These are phyloP conservation scores for Candida ficus DNA, from an alignment of 805 yeast species.

Conservation along the genomic window DNA sequence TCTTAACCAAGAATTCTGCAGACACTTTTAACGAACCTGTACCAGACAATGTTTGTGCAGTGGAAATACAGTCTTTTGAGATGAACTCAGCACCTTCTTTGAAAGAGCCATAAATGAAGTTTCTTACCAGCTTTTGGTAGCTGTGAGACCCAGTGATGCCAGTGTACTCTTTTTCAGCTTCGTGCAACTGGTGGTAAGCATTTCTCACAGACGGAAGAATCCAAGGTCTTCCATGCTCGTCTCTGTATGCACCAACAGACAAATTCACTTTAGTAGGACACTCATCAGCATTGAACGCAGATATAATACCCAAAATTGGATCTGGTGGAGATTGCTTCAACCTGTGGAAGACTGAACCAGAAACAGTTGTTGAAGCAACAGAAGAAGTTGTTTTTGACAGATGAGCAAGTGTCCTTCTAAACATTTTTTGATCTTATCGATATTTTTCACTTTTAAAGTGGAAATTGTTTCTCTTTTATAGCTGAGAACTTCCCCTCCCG, in stretches of 20 bases:
- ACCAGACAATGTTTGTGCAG: constrained; percentile 89
- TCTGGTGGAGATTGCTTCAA: constrained; percentile 65
- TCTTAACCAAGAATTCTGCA: constrained; percentile 66
- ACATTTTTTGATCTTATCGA: too few relatives aligned
- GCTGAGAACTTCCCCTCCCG: too few relatives aligned
- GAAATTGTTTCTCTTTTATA: too few relatives aligned
- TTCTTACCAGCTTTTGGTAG: constrained; percentile 62
- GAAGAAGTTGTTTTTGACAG: neutral
- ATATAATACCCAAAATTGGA: constrained; percentile 77
- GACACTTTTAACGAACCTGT: constrained; percentile 91
- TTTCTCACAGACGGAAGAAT: constrained; percentile 67
- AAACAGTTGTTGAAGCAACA: neutral
- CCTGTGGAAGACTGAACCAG: constrained; percentile 5
- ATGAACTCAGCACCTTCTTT: constrained; percentile 50
- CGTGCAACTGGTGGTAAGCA: constrained; percentile 47
- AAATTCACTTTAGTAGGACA: constrained; percentile 51
- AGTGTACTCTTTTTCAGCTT: constrained; percentile 74
- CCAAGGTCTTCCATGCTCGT: constrained; percentile 82
- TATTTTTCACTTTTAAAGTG: too few relatives aligned
- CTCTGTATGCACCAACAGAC: constrained; percentile 76
- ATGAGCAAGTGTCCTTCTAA: neutral
- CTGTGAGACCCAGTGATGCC: constrained; percentile 76
- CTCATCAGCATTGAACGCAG: constrained; percentile 62
- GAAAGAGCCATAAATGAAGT: constrained; percentile 68
- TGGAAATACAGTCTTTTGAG: constrained; percentile 57